Evolutionary conservation across 129 eudicot genomes (phyloP).

Genomic region (Centella asiatica): DNA sequence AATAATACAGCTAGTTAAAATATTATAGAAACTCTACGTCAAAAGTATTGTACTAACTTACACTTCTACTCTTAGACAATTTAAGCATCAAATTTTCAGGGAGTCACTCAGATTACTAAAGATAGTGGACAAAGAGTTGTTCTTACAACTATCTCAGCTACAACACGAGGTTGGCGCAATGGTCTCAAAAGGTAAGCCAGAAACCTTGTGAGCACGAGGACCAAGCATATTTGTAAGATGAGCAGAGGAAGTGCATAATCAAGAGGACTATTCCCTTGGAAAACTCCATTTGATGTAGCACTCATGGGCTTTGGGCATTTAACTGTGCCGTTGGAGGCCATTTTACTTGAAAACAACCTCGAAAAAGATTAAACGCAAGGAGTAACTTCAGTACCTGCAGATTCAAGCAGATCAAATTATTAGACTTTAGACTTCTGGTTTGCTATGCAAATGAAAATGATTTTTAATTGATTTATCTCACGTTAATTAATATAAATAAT

Average conservation of each 20-base stretch:
- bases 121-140: background rate
- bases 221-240: constrained; percentile 62
- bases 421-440: background rate
- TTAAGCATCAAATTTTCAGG: too few species aligned
- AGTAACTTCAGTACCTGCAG: background rate
- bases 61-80: too few species aligned
- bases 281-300: constrained; percentile 78
- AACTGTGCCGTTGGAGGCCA: constrained; percentile 36
- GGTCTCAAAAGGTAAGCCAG: constrained; percentile 71
- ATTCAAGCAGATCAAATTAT: background rate
- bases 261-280: constrained; percentile 71
- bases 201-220: constrained; percentile 56
- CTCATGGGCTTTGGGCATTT: constrained; percentile 49
- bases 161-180: constrained; percentile 79
- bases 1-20: too few species aligned
- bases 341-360: constrained; percentile 10
- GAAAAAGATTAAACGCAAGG: background rate
- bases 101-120: background rate
- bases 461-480: background rate
- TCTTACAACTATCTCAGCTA: constrained; percentile 82
- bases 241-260: constrained; percentile 68
- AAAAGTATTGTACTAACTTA: background rate
- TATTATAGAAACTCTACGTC: background rate
- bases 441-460: too few species aligned
- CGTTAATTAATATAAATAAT: too few species aligned